A percentile compares a stretch with the other conserved stretches of the same genome.
Evolutionary conservation across 2,329 filamentous ascomycete genomes (phyloP).

Genomic region (Neodidymelliopsis sp.): DNA sequence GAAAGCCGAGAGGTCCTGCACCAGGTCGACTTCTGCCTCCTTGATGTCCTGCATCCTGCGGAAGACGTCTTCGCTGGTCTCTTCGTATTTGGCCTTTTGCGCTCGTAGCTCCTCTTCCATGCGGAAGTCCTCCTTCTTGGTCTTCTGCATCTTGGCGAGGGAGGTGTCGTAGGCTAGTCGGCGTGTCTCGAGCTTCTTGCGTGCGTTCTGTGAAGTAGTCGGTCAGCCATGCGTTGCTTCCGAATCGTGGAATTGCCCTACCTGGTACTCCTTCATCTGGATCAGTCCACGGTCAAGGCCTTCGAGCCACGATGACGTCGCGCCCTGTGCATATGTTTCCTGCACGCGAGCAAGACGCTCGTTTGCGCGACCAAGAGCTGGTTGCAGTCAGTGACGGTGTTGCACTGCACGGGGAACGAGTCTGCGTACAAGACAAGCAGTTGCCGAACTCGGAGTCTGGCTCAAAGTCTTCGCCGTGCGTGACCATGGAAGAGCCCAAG

Average conservation of each 20-base stretch:
- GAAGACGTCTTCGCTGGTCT: constrained; percentile 89
- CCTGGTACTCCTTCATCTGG: constrained; percentile 98
- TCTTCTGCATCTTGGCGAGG: constrained; percentile 88
- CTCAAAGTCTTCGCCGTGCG: constrained; percentile 92
- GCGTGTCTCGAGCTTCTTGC: constrained; percentile 92
- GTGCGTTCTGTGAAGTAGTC: constrained; percentile 68
- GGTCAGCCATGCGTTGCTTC: constrained; percentile 18
- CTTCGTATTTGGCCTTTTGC: constrained; percentile 95
- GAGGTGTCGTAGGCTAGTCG: constrained; percentile 91
- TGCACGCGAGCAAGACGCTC: constrained; percentile 87
- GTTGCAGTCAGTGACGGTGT: constrained; percentile 24
- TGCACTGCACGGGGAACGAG: neutral
- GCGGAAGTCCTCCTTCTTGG: constrained; percentile 91
- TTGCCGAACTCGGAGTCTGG: constrained; percentile 89
- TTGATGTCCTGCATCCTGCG: constrained; percentile 97
- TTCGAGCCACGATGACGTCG: constrained; percentile 86
- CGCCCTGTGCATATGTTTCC: constrained; percentile 79
- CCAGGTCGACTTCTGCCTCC: constrained; percentile 84
- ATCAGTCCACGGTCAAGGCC: constrained; percentile 87
- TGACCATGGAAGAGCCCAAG: constrained; percentile 84
- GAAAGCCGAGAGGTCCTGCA: constrained; percentile 80
- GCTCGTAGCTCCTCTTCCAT: constrained; percentile 90
- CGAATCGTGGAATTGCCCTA: constrained; percentile 52
- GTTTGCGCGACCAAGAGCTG: constrained; percentile 82
- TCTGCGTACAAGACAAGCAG: constrained; percentile 72